Base-by-base conservation (phyloP, 1,139 yeast genomes). In the Fermentozyma sake region DNA sequence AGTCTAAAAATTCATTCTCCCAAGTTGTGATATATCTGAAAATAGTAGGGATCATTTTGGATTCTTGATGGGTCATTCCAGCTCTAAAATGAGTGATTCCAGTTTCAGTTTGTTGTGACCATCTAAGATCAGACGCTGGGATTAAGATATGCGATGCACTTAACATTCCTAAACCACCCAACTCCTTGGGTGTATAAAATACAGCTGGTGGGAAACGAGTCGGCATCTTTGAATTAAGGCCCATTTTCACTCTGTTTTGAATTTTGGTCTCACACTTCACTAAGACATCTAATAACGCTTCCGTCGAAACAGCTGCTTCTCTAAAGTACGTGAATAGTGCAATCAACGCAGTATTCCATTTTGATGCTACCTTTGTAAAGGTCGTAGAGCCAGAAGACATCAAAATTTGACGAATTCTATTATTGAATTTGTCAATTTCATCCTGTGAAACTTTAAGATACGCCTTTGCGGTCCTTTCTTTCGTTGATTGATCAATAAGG, bases 141-240 rank as follows among this genome's bases (percentile, higher is more conserved):
- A 93, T 91, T 41, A 91, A 65, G 28, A 91, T 85, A 52, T 93
- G 98, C 10, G 96, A 85, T 0, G 97, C 97, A 65, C 96, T 85
- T 14, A 93, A 64, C 98, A 93, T 93, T 12, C 98, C 98, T 24
- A 93, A 61, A 20, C 99, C 99, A 28, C 99, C 98, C 7, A 93
- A 61, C 51, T 93, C 99, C 44, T 87, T 91, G 0, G 98, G 98
- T 0, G 98, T 86, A 50, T 93, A 93, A 44, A 93, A 93, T 1
- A 93, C 98, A 2, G 96, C 97, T 0, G 98, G 99, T 3, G 99
- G 99, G 58, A 93, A 93, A 30, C 99, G 69, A 1, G 96, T 79
- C 0, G 99, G 99, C 99, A 93, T 93, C 56, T 93, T 93, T 6
- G 97, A 89, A 48, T 93, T 93, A 36, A 93, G 67, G 0, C 98